These are phyloP conservation scores for Torulaspora gathmanii DNA, from an alignment of 805 yeast species.

Conservation along the genomic window DNA sequence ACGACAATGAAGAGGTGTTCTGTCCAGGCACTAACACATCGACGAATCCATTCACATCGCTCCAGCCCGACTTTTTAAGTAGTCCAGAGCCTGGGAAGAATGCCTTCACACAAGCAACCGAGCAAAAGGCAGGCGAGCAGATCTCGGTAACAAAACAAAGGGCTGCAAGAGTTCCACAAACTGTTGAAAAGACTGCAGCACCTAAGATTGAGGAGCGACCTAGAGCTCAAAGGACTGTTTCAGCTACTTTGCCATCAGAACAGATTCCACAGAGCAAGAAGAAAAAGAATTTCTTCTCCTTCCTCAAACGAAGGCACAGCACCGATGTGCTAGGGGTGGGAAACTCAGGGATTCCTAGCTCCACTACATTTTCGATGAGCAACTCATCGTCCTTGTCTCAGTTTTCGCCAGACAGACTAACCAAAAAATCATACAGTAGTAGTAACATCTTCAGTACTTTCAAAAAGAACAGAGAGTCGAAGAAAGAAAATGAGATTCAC, in stretches of 20 bases:
- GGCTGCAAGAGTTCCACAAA: background rate
- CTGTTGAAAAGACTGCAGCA: background rate
- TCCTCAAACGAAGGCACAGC: constrained; percentile 25
- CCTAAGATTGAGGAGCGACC: background rate
- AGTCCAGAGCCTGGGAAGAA: constrained; percentile 22
- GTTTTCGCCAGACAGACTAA: constrained; percentile 20
- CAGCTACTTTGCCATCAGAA: constrained; percentile 10
- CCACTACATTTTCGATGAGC: constrained; percentile 16
- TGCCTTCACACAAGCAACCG: background rate
- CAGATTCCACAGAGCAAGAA: constrained; percentile 12
- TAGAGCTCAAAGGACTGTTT: constrained; percentile 14
- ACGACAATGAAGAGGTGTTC: constrained; percentile 23
- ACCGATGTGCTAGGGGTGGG: constrained; percentile 3
- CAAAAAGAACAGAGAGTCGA: constrained; percentile 18
- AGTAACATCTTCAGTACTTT: constrained; percentile 30
- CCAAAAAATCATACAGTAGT: constrained; percentile 30
- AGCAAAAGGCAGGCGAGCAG: background rate
- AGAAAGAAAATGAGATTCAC: background rate
- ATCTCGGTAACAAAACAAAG: background rate
- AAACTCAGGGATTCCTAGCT: constrained; percentile 14
- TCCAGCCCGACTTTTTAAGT: constrained; percentile 31
- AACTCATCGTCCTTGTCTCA: constrained; percentile 5
- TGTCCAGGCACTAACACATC: constrained; percentile 7
- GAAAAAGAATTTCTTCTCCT: constrained; percentile 31
- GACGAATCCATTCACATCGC: constrained; percentile 6